Percentiles rank a stretch among this genome's conserved stretches.
Evolutionary conservation across 768 basidiomycete genomes (phyloP).

Genomic region (Panus rudis): DNA sequence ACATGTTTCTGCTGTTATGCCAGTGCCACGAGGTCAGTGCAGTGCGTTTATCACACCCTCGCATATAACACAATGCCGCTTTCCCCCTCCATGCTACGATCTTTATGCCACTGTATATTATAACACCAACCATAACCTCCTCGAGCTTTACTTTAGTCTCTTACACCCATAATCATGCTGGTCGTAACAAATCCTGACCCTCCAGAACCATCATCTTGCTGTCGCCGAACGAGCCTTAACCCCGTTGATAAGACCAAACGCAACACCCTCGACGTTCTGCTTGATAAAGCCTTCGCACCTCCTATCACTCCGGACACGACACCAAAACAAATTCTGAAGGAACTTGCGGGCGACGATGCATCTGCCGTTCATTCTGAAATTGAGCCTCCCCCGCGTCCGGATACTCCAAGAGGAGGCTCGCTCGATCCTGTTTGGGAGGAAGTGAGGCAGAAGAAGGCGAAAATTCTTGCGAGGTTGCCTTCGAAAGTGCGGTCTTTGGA

Average conservation of each 20-base stretch:
- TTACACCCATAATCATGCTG: no score
- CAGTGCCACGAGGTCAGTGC: no score
- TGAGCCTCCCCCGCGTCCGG: not conserved
- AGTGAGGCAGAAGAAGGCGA: slow-evolving; percentile 58
- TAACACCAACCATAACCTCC: no score
- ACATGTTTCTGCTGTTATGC: no score
- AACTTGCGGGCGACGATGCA: not conserved
- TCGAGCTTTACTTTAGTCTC: no score
- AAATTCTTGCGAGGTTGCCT: slow-evolving; percentile 58
- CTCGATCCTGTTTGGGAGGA: slow-evolving; percentile 62
- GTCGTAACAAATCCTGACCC: no score
- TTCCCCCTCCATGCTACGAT: no score
- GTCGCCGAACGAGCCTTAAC: no score
- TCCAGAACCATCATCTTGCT: no score
- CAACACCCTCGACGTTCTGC: slow-evolving; percentile 15
- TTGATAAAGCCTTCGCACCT: slow-evolving; percentile 17
- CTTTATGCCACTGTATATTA: no score
- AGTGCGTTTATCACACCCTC: no score
- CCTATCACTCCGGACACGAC: slow-evolving; percentile 3
- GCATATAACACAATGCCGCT: no score
- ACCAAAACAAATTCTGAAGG: slow-evolving; percentile 1
- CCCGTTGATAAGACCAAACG: slow-evolving; percentile 3
- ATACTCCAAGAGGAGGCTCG: slow-evolving; percentile 19
- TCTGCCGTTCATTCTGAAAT: slow-evolving; percentile 15
- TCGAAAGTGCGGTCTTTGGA: slow-evolving; percentile 69